Percentiles rank a stretch among this genome's conserved stretches.
phyloP scores from a whole-genome alignment of 768 basidiomycete species.

The Pulveroboletus sp. region DNA sequence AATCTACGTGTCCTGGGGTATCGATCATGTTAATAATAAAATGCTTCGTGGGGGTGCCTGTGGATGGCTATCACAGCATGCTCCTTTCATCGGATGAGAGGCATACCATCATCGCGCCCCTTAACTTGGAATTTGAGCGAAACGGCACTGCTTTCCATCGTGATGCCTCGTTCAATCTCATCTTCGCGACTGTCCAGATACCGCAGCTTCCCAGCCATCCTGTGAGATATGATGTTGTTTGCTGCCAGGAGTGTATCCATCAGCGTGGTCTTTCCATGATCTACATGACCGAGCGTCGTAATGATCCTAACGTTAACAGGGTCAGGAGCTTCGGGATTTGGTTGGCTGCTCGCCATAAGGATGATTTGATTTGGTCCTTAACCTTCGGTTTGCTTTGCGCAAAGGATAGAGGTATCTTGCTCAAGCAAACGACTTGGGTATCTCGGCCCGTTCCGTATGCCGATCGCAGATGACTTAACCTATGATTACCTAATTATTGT shows the following conservation, averaged over 20 bases:
- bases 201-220: conserved; percentile 94
- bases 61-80: conserved; percentile 33
- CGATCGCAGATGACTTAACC: too few relatives aligned
- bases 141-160: conserved; percentile 97
- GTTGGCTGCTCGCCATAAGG: conserved; percentile 20
- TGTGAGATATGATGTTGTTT: conserved; percentile 92
- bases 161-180: conserved; percentile 96
- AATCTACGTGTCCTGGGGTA: conserved; percentile 98
- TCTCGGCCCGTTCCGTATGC: not conserved
- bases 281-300: conserved; percentile 86
- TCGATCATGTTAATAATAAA: conserved; percentile 96
- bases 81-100: conserved; percentile 1
- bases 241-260: conserved; percentile 95
- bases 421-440: conserved; percentile 1
- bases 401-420: not conserved
- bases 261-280: conserved; percentile 94
- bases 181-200: conserved; percentile 96
- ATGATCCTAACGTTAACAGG: conserved; percentile 64
- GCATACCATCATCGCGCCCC: conserved; percentile 61
- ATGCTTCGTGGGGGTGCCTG: conserved; percentile 58
- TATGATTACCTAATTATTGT: not conserved
- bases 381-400: too few relatives aligned
- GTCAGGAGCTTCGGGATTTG: conserved; percentile 21
- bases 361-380: not conserved
- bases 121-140: conserved; percentile 84